Evolutionary conservation across 2,329 filamentous ascomycete genomes (phyloP).

Genomic region (Emericellopsis atlantica): DNA sequence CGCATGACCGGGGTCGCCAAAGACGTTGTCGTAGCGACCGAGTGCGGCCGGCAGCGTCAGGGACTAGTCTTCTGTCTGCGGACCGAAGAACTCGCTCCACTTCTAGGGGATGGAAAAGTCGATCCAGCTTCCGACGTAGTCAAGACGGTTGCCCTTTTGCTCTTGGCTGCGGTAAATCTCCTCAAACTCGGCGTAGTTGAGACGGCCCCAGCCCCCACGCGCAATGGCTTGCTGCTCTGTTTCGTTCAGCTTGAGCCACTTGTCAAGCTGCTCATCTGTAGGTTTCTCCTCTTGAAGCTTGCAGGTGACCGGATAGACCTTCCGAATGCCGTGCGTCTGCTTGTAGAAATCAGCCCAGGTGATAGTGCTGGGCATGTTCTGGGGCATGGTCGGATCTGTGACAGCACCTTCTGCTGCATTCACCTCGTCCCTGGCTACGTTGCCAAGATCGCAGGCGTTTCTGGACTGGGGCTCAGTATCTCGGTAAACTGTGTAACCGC

Average conservation of each 20-base stretch:
- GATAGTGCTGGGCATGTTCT: slow-evolving; percentile 49
- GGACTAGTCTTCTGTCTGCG: too few species aligned
- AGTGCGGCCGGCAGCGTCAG: too few species aligned
- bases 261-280: slow-evolving; percentile 20
- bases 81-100: too few species aligned
- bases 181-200: slow-evolving; percentile 73
- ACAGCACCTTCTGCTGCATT: slow-evolving; percentile 5
- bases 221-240: slow-evolving; percentile 56
- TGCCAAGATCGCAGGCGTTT: slow-evolving; percentile 11
- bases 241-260: slow-evolving; percentile 45
- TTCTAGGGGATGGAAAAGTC: slow-evolving; percentile 58
- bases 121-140: slow-evolving; percentile 84
- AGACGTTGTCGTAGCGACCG: too few species aligned
- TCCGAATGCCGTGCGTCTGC: background rate
- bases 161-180: slow-evolving; percentile 57
- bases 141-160: slow-evolving; percentile 49
- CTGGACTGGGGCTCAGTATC: slow-evolving; percentile 14
- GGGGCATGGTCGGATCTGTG: slow-evolving; percentile 52
- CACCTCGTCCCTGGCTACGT: slow-evolving; percentile 3
- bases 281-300: slow-evolving; percentile 4
- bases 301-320: background rate
- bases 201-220: slow-evolving; percentile 67
- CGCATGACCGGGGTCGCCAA: too few species aligned
- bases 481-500: slow-evolving; percentile 27
- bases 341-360: slow-evolving; percentile 8